phyloP scores from a whole-genome alignment of 768 basidiomycete genomes.

The Pisolithus albus region DNA sequence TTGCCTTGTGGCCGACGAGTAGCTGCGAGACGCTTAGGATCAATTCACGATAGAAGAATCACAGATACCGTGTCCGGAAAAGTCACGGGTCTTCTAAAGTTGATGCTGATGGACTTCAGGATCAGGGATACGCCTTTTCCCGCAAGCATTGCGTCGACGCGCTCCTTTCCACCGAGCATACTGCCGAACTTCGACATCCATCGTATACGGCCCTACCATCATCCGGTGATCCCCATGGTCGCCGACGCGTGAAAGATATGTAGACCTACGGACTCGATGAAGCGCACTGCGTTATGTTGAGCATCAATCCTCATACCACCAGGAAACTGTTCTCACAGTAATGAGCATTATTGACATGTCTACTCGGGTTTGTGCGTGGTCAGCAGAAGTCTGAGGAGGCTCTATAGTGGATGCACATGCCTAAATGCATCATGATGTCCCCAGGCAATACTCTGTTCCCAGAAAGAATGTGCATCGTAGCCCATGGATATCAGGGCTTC shows the following conservation, averaged over 20 bases:
- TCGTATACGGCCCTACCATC: constrained; percentile 54
- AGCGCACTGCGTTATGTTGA: constrained; percentile 42
- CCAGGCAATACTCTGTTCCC: constrained; percentile 75
- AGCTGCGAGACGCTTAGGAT: constrained; percentile 35
- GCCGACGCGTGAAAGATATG: too few relatives aligned
- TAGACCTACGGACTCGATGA: constrained; percentile 57
- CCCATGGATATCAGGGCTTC: constrained; percentile 40
- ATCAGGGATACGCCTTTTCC: constrained; percentile 67
- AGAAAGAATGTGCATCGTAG: constrained; percentile 60
- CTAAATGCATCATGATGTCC: constrained; percentile 75
- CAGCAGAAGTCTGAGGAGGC: not conserved
- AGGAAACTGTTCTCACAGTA: constrained; percentile 42
- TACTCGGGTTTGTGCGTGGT: constrained; percentile 17
- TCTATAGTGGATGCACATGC: constrained; percentile 34
- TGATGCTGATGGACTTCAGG: constrained; percentile 61
- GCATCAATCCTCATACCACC: not conserved
- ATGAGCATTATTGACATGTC: constrained; percentile 74
- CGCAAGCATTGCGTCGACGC: constrained; percentile 50
- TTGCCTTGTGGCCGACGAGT: constrained; percentile 55
- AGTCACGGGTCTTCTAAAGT: constrained; percentile 64
- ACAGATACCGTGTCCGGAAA: constrained; percentile 66
- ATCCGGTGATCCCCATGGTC: not conserved
- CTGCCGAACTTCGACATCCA: constrained; percentile 57
- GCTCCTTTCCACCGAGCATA: constrained; percentile 51
- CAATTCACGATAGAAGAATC: constrained; percentile 1